A percentile compares a stretch with the other conserved stretches of the same genome.
Conservation (phyloP, 371 early-diverging fungal species). For the Parasitella parasitica region DNA sequence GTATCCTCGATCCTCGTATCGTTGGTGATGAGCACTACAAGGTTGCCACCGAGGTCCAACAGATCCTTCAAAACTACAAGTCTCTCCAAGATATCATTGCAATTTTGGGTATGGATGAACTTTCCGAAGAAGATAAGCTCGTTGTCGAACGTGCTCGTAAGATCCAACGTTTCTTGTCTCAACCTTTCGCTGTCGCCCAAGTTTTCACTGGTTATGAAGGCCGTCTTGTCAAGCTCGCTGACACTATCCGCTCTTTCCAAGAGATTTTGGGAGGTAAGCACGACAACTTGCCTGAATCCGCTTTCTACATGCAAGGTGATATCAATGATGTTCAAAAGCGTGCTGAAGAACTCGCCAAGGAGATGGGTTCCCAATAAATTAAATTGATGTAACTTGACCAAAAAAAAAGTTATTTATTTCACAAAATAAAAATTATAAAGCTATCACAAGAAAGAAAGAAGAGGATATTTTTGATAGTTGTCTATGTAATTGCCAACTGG, state of each 20-base stretch:
- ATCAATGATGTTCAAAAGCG: slow-evolving; percentile 89
- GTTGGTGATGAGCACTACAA: slow-evolving; percentile 93
- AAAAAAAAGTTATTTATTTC: not conserved
- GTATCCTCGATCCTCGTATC: slow-evolving; percentile 94
- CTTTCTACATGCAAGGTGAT: slow-evolving; percentile 96
- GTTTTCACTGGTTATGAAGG: slow-evolving; percentile 96
- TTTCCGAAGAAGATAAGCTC: slow-evolving; percentile 97
- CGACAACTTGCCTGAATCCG: slow-evolving; percentile 90
- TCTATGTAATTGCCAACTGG: too few relatives aligned
- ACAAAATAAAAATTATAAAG: not conserved
- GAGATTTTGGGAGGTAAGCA: slow-evolving; percentile 95
- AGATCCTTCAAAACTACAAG: slow-evolving; percentile 94
- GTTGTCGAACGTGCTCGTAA: slow-evolving; percentile 92
- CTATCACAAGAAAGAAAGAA: not conserved
- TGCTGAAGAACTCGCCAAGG: slow-evolving; percentile 85
- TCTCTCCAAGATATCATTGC: slow-evolving; percentile 88
- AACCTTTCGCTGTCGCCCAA: slow-evolving; percentile 93
- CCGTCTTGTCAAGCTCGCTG: slow-evolving; percentile 85
- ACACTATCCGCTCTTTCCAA: slow-evolving; percentile 93
- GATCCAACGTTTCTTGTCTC: slow-evolving; percentile 95
- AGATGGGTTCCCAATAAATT: slow-evolving; percentile 21
- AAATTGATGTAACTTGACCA: not conserved
- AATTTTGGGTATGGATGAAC: slow-evolving; percentile 95
- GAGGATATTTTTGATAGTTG: too few relatives aligned
- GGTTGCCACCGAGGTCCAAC: slow-evolving; percentile 89